Percentiles rank a stretch among this genome's conserved stretches.
phyloP scores from a whole-genome alignment of 768 basidiomycete genomes.

The Phaffia australis region DNA sequence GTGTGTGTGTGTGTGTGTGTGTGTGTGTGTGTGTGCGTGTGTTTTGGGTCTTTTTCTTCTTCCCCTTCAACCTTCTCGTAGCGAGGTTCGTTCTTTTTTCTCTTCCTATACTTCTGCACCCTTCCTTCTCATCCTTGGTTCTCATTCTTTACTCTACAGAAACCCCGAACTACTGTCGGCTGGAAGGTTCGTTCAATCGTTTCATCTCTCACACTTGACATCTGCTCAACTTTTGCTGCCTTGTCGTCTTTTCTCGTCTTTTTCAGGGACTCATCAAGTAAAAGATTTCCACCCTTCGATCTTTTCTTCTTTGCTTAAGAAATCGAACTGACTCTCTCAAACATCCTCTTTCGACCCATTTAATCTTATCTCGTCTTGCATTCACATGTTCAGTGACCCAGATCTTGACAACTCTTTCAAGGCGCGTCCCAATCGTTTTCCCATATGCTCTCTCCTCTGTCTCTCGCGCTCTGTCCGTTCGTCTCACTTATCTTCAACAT shows the following conservation, averaged over 20 bases:
- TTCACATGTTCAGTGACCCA: slow-evolving; percentile 89
- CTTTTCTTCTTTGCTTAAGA: not conserved
- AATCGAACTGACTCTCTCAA: not conserved
- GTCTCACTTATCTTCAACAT: not conserved
- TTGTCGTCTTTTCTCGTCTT: slow-evolving; percentile 9
- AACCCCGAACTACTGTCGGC: slow-evolving; percentile 93
- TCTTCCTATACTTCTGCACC: slow-evolving; percentile 1
- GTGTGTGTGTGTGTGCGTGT: no score
- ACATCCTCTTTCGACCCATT: not conserved
- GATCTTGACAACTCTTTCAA: slow-evolving; percentile 88
- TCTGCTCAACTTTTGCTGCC: not conserved
- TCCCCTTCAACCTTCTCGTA: not conserved
- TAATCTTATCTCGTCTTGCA: slow-evolving; percentile 44
- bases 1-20: no score
- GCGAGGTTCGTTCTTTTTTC: slow-evolving; percentile 26
- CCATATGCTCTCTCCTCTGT: not conserved
- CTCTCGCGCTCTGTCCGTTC: not conserved
- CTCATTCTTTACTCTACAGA: no score
- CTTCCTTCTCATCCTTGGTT: slow-evolving; percentile 28
- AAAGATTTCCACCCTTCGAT: not conserved
- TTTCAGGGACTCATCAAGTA: slow-evolving; percentile 60
- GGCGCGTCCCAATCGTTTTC: slow-evolving; percentile 9
- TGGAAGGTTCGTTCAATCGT: no score
- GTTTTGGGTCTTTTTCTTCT: no score
- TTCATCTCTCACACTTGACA: not conserved